Evolutionary conservation across 805 yeast species (phyloP).

Genomic region (Torulaspora delbrueckii): DNA sequence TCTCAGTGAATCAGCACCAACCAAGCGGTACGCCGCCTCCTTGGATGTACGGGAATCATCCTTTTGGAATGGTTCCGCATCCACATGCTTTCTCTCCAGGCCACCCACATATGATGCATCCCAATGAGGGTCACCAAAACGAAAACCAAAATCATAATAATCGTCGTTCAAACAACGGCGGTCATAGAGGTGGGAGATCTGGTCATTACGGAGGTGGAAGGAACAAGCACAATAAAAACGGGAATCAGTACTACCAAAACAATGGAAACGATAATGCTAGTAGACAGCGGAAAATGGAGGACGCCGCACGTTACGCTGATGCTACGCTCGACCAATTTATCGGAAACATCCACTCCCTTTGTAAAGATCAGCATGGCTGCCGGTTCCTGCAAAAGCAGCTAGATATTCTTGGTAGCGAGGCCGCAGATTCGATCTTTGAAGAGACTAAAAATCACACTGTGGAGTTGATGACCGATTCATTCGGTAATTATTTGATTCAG

Average conservation of each 20-base stretch:
- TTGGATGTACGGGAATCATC: constrained; percentile 33
- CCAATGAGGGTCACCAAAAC: constrained; percentile 5
- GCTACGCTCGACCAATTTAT: constrained; percentile 63
- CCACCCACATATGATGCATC: constrained; percentile 18
- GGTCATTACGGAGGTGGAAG: constrained; percentile 11
- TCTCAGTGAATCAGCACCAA: constrained; percentile 19
- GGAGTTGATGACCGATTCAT: constrained; percentile 90
- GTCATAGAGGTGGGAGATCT: constrained; percentile 24
- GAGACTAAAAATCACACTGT: constrained; percentile 75
- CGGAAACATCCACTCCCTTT: constrained; percentile 70
- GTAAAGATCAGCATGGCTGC: constrained; percentile 97
- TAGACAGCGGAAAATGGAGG: constrained; percentile 42
- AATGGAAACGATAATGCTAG: constrained; percentile 12
- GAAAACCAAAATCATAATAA: constrained; percentile 13
- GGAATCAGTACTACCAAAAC: constrained; percentile 9
- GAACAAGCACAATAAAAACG: constrained; percentile 12
- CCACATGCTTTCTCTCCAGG: constrained; percentile 24
- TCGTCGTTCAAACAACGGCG: constrained; percentile 14
- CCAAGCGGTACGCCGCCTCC: constrained; percentile 31
- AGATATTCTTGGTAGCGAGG: constrained; percentile 56
- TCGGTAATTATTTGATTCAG: constrained; percentile 94
- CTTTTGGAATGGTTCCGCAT: constrained; percentile 30
- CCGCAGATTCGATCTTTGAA: constrained; percentile 70
- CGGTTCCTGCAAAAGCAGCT: constrained; percentile 84
- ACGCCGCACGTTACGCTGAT: constrained; percentile 63